phyloP scores from a whole-genome alignment of 2,329 filamentous ascomycete genomes.

The Teratosphaeria nubilosa region DNA sequence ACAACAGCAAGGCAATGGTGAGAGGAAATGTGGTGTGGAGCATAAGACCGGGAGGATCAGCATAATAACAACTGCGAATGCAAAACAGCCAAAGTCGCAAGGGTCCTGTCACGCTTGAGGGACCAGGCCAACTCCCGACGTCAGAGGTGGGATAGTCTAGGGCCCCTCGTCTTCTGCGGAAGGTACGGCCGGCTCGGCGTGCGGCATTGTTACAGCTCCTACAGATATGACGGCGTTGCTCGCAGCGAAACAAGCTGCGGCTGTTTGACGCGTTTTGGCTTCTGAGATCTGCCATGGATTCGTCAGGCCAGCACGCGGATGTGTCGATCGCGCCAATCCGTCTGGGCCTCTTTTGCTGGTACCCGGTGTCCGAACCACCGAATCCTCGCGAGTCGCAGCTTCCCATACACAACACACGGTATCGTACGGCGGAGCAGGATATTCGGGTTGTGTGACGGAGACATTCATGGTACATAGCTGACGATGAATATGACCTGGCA shows the following conservation, averaged over 20 bases:
- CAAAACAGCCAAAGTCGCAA: background rate
- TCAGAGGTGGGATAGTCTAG: background rate
- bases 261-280: background rate
- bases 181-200: background rate
- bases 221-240: background rate
- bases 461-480: background rate
- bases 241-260: background rate
- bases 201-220: background rate
- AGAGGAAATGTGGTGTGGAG: background rate
- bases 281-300: background rate
- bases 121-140: background rate
- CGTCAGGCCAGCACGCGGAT: background rate
- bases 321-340: background rate
- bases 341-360: background rate
- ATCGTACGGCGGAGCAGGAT: too few relatives aligned
- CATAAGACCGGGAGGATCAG: background rate
- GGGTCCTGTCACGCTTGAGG: background rate
- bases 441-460: background rate
- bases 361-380: background rate
- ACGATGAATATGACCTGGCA: background rate
- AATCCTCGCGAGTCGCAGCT: background rate
- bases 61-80: background rate
- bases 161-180: background rate
- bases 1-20: background rate
- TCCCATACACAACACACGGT: background rate